These are phyloP conservation scores for Colletotrichum viniferum DNA, from an alignment of 2,329 filamentous ascomycete species.

Conservation along the genomic window DNA sequence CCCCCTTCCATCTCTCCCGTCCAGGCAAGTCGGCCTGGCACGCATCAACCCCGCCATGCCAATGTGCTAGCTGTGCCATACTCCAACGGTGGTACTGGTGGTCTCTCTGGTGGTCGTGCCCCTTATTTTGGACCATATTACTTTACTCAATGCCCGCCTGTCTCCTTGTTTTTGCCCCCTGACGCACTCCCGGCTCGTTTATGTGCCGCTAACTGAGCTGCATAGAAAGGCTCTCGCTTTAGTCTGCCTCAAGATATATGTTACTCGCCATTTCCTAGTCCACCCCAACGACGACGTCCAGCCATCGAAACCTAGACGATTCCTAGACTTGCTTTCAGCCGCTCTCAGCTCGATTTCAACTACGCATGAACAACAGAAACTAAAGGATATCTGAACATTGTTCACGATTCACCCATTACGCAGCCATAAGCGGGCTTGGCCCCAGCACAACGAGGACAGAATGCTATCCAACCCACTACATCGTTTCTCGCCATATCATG, in stretches of 20 bases:
- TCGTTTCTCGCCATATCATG: constrained; percentile 65
- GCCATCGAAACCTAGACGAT: not conserved
- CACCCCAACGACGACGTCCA: too few relatives aligned
- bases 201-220: constrained; percentile 39
- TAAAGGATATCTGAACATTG: not conserved
- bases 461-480: constrained; percentile 71
- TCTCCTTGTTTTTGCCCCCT: constrained; percentile 36
- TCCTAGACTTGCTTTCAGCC: not conserved
- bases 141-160: constrained; percentile 34
- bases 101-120: constrained; percentile 39
- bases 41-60: constrained; percentile 41
- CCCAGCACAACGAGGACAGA: constrained; percentile 31
- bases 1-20: constrained; percentile 29
- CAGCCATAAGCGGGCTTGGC: constrained; percentile 7
- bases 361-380: constrained; percentile 2
- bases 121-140: constrained; percentile 40
- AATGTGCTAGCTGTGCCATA: constrained; percentile 40
- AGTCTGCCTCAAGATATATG: not conserved
- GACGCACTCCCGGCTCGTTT: constrained; percentile 42
- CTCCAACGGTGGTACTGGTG: constrained; percentile 37
- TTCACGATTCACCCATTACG: constrained; percentile 5
- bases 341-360: not conserved
- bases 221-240: constrained; percentile 19
- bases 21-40: constrained; percentile 25
- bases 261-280: not conserved